phyloP scores from a whole-genome alignment of 2,329 filamentous ascomycete genomes.

The Clonostachys rosea region DNA sequence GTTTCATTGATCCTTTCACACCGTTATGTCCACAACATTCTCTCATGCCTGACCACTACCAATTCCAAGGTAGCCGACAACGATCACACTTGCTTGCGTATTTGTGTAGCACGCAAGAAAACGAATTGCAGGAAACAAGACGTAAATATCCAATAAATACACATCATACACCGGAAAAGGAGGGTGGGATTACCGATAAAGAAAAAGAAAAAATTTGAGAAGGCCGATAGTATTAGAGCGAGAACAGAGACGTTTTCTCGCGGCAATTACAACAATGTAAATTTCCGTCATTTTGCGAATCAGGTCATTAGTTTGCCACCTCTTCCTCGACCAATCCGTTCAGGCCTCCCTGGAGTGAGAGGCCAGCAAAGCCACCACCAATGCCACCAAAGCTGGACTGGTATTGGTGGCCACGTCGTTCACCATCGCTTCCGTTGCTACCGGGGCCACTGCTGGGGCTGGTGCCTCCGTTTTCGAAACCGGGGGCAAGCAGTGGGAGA shows the following conservation, averaged over 20 bases:
- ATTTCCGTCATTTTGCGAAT: constrained; percentile 1
- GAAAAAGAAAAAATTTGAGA: constrained; percentile 8
- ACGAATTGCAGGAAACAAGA: too few species aligned
- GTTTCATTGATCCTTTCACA: too few species aligned
- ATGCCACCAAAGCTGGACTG: constrained; percentile 59
- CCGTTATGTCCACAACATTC: too few species aligned
- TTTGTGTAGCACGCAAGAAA: too few species aligned
- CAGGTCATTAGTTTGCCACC: constrained; percentile 46
- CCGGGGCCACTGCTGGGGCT: constrained; percentile 44
- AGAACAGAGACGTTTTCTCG: background rate
- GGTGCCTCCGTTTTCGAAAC: constrained; percentile 55
- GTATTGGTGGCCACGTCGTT: constrained; percentile 62
- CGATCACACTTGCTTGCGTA: too few species aligned
- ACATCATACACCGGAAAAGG: constrained; percentile 22
- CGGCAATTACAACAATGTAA: constrained; percentile 7
- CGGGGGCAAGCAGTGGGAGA: constrained; percentile 67
- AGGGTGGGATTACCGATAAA: constrained; percentile 11
- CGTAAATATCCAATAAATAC: constrained; percentile 1
- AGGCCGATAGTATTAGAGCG: constrained; percentile 2
- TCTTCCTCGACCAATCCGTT: constrained; percentile 68
- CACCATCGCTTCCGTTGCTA: constrained; percentile 39
- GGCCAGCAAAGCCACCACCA: constrained; percentile 48
- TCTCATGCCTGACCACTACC: too few species aligned
- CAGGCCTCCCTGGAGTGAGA: constrained; percentile 58
- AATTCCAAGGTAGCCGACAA: too few species aligned